These are phyloP conservation scores for Gonium pectorale DNA, from an alignment of 139 green algal species.

Conservation along the genomic window DNA sequence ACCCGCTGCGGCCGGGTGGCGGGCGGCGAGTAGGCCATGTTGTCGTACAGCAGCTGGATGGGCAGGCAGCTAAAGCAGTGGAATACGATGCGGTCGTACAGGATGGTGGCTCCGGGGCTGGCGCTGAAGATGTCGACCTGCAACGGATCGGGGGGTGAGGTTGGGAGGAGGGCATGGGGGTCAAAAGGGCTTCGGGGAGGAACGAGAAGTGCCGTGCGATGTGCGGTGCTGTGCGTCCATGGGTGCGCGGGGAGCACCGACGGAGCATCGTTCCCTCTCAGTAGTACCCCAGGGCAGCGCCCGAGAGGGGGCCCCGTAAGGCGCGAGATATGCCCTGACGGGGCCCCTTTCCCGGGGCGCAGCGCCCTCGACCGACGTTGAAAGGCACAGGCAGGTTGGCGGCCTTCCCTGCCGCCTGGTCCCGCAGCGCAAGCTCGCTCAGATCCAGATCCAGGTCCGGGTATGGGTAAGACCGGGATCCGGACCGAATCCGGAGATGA, in stretches of 20 bases:
- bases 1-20: not conserved
- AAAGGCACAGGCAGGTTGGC: too few relatives aligned
- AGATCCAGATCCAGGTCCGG: too few relatives aligned
- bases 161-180: not conserved
- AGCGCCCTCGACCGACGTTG: too few relatives aligned
- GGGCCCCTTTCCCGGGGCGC: too few relatives aligned
- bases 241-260: not conserved
- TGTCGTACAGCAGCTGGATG: not conserved
- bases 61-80: constrained; percentile 34
- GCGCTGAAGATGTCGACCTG: constrained; percentile 24
- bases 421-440: too few relatives aligned
- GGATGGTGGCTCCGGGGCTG: not conserved
- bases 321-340: too few relatives aligned
- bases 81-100: not conserved
- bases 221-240: not conserved
- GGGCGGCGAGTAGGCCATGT: not conserved
- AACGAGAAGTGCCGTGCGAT: not conserved
- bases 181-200: not conserved
- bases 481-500: too few relatives aligned
- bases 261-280: not conserved
- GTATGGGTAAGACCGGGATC: too few relatives aligned
- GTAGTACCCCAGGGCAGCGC: too few relatives aligned
- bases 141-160: not conserved
- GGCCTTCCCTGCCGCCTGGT: too few relatives aligned
- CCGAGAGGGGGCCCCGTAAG: too few relatives aligned